Base-by-base conservation (phyloP, 345 rosid genomes). In the Melaleuca quinquenervia region DNA sequence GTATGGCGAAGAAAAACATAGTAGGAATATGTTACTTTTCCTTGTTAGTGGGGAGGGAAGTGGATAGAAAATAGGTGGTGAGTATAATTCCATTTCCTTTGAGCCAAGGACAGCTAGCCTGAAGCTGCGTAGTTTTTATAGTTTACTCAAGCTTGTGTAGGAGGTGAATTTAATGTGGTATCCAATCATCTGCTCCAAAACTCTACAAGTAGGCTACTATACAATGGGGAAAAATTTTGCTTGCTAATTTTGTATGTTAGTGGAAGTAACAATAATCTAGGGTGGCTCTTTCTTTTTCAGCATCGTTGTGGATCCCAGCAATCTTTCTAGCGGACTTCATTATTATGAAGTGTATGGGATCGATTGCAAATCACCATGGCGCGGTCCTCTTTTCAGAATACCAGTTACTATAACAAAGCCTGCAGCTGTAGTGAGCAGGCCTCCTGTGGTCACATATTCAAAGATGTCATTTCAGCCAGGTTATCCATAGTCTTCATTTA, bases 291-390 rank as follows among this genome's bases (percentile, higher is more conserved):
- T 82, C 32, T 87, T 84, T 91, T 90, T 84, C 98, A 96, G 99
- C 87, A 93, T 97, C 82, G 95, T 97, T 84, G 96, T 96, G 90
- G 98, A 97, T 92, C 99, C 99, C 85, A 91, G 96, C 86, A 95
- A 89, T 90, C 95, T 96, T 58, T 90, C 87, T 86, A 93, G 90
- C 82, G 99, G 98, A 89, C 94, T 95, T 80, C 98, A 95, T 88
- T 97, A 96, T 89, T 94, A 89, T 90, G 99, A 96, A 94, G 94
- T 96, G 70, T 92, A 91, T 90, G 99, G 98, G 54, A 88, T 96
- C 93, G 99, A 97, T 90, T 96, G 97, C 93, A 95, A 93, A 93
- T 95, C 97, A 29, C 97, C 98, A 85, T 92, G 95, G 96, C 97
- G 96, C 82, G 99, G 99, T 82, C 94, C 97, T 83, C 88, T 97